Evolutionary conservation across 2,329 filamentous ascomycete species (phyloP), one percentile per base, ranked within the genome.

Genomic region (Monascus ruber): DNA sequence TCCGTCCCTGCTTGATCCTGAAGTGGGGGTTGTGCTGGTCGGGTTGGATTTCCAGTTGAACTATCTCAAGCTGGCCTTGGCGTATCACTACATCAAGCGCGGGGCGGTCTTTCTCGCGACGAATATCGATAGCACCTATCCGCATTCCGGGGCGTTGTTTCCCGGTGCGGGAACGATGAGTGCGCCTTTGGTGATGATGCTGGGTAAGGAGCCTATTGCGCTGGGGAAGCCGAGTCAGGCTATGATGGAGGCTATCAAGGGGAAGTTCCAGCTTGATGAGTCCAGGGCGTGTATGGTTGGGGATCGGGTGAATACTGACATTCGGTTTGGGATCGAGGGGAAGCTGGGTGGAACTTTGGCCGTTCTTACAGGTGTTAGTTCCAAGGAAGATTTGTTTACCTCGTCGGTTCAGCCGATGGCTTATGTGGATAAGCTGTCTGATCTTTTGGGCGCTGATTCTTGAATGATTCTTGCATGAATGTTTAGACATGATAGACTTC

Each of bases 231-330:
- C 91, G 3, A 94, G 86, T 59, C 87, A 94, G 68, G 89, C 89
- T 4, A 98, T 98, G 91, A 94, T 98, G 89, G 89, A 96, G 61
- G 87, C 91, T 3, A 83, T 98, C 41, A 89, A 96, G 69, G 89
- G 89, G 42, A 94, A 94, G 64, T 95, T 96, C 62, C 74, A 83
- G 49, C 82, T 98, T 39, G 81, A 96, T 60, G 76, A 88, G 31
- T 76, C 73, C 43, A 79, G 79, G 50, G 85, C 91, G 1, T 96
- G 91, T 65, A 98, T 98, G 91, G 76, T 98, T 33, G 91, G 91
- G 5, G 91, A 98, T 62, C 74, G 91, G 26, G 69, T 94, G 47
- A 85, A 96, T 60, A 98, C 91, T 0, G 91, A 98, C 64, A 96
- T 98, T 59, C 80, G 84, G 59, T 98, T 98, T 59, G 91, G 91